Evolutionary conservation across 2,329 filamentous ascomycete genomes (phyloP).

Genomic region (Colletotrichum costaricense): DNA sequence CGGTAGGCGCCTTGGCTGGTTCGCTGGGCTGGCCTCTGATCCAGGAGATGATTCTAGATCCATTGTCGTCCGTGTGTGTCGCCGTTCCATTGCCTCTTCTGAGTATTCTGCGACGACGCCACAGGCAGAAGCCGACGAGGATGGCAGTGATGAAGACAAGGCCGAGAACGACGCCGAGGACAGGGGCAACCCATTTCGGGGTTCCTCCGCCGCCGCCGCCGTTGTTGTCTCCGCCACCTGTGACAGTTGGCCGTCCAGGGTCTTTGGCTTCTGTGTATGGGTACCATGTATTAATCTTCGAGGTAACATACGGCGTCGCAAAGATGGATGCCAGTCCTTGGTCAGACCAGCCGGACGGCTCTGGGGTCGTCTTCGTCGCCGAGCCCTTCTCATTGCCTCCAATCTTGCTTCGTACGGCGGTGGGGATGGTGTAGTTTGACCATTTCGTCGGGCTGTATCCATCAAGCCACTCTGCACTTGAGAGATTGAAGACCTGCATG

Average conservation of each 20-base stretch:
- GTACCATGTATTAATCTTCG: constrained; percentile 69
- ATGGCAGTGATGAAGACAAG: constrained; percentile 65
- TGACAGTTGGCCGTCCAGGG: constrained; percentile 40
- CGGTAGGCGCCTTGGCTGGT: constrained; percentile 54
- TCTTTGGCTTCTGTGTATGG: constrained; percentile 61
- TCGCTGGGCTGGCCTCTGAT: constrained; percentile 56
- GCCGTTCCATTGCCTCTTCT: constrained; percentile 50
- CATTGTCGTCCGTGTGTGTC: constrained; percentile 57
- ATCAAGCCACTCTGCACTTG: constrained; percentile 74
- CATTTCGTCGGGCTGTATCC: constrained; percentile 74
- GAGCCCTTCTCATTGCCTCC: constrained; percentile 75
- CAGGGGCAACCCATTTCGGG: constrained; percentile 69
- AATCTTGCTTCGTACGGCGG: constrained; percentile 71
- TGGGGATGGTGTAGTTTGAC: constrained; percentile 76
- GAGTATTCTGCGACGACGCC: constrained; percentile 60
- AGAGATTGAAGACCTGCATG: constrained; percentile 79
- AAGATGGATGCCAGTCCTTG: constrained; percentile 65
- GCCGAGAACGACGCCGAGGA: constrained; percentile 71
- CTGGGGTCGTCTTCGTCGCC: constrained; percentile 76
- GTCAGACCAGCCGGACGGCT: constrained; percentile 66
- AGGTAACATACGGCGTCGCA: constrained; percentile 62
- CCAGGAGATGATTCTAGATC: constrained; percentile 63
- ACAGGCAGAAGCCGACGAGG: constrained; percentile 63
- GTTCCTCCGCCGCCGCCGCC: constrained; percentile 47
- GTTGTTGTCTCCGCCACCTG: constrained; percentile 15